phyloP scores from a whole-genome alignment of 2,329 filamentous ascomycete species.

The Coleophoma crateriformis region DNA sequence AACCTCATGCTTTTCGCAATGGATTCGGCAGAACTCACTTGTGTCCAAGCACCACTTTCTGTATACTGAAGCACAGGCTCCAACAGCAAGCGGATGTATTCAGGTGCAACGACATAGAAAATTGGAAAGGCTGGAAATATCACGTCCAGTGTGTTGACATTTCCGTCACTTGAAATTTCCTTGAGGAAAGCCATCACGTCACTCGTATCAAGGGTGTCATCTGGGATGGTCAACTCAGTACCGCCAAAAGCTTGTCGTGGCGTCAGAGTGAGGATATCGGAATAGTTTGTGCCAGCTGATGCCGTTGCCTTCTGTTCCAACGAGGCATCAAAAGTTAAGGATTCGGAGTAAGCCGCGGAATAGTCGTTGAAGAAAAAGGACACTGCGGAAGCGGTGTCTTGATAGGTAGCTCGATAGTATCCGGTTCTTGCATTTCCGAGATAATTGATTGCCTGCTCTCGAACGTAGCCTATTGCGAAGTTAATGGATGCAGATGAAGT shows the following conservation, averaged over 20 bases:
- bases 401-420: no score
- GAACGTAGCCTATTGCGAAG: no score
- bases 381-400: no score
- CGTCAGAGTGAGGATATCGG: conserved; percentile 69
- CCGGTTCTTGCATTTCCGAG: no score
- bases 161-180: conserved; percentile 83
- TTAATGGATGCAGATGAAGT: no score
- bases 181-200: conserved; percentile 78
- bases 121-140: conserved; percentile 82
- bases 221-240: conserved; percentile 65
- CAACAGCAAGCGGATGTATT: conserved; percentile 50
- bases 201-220: conserved; percentile 30
- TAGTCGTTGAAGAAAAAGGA: no score
- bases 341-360: no score
- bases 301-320: no score
- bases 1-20: no score
- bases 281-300: conserved; percentile 57
- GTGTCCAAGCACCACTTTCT: conserved; percentile 60
- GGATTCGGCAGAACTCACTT: conserved; percentile 21
- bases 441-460: no score
- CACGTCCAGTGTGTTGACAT: conserved; percentile 82
- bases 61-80: conserved; percentile 64
- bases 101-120: conserved; percentile 73
- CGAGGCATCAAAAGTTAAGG: no score
- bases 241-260: conserved; percentile 80